phyloP scores from a whole-genome alignment of 768 basidiomycete species.

The Suillus sp. region DNA sequence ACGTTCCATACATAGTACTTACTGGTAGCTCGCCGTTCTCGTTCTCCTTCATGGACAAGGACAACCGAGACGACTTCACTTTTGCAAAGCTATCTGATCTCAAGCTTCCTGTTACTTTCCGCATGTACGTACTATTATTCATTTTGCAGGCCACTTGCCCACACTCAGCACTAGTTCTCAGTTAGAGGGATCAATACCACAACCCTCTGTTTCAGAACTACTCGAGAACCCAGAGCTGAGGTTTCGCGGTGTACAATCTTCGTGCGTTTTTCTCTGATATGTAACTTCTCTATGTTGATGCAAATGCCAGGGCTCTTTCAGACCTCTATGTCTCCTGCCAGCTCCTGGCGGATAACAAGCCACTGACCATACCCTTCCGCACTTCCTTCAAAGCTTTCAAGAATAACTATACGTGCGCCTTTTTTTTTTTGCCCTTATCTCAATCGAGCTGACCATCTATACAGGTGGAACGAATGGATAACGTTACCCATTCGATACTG shows the following conservation, averaged over 20 bases:
- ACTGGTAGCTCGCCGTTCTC: too few species aligned
- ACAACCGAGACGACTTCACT: constrained; percentile 84
- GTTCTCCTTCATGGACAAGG: constrained; percentile 49
- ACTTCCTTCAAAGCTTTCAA: constrained; percentile 95
- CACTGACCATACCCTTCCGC: constrained; percentile 86
- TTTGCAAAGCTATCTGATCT: constrained; percentile 91
- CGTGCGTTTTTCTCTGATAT: constrained; percentile 43
- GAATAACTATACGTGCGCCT: constrained; percentile 67
- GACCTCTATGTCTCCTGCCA: constrained; percentile 95
- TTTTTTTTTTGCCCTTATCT: not conserved
- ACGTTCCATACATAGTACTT: too few species aligned
- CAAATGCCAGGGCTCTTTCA: constrained; percentile 67
- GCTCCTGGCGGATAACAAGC: constrained; percentile 91
- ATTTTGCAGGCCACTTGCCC: not conserved
- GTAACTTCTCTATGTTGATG: constrained; percentile 31
- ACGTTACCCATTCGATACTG: constrained; percentile 91
- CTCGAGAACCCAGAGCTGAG: constrained; percentile 80
- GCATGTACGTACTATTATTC: constrained; percentile 55
- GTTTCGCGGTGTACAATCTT: constrained; percentile 81
- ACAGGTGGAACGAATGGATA: constrained; percentile 95
- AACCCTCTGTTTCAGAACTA: constrained; percentile 73
- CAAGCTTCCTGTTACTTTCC: constrained; percentile 83
- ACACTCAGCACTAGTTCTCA: constrained; percentile 57
- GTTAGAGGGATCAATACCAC: constrained; percentile 79
- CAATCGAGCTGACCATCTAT: constrained; percentile 7